Evolutionary conservation across 768 basidiomycete species (phyloP).

Genomic region (Suillus paluster): DNA sequence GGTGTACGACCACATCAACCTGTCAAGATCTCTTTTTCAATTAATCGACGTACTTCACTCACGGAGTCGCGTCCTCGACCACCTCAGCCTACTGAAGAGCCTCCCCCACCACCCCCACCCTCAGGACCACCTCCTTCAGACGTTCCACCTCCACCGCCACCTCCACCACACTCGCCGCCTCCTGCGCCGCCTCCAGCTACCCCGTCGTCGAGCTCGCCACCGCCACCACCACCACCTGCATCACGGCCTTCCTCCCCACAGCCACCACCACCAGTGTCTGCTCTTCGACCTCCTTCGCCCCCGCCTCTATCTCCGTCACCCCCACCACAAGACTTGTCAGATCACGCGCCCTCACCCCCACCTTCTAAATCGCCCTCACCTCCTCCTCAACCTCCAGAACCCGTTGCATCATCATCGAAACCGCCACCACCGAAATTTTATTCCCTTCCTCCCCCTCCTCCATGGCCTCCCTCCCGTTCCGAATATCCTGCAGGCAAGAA

Average conservation of each 20-base stretch:
- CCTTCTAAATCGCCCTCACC: conserved; percentile 21
- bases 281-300: conserved; percentile 31
- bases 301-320: conserved; percentile 22
- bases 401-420: conserved; percentile 33
- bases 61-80: conserved; percentile 34
- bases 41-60: conserved; percentile 32
- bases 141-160: conserved; percentile 29
- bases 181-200: conserved; percentile 33
- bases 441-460: conserved; percentile 48
- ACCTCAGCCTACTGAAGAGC: conserved; percentile 42
- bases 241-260: conserved; percentile 26
- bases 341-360: conserved; percentile 23
- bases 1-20: conserved; percentile 36
- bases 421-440: conserved; percentile 38
- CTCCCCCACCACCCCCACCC: conserved; percentile 42
- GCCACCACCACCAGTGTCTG: conserved; percentile 27
- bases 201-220: conserved; percentile 28
- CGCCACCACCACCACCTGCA: conserved; percentile 33
- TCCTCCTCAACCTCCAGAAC: conserved; percentile 30
- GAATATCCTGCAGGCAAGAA: conserved; percentile 52
- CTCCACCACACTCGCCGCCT: conserved; percentile 34
- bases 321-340: conserved; percentile 27
- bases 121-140: conserved; percentile 33
- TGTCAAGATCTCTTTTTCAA: conserved; percentile 35
- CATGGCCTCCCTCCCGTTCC: conserved; percentile 59